A percentile compares a stretch with the other conserved stretches of the same genome.
These are phyloP conservation scores for Chloranthus sessilifolius DNA, from an alignment of 164 flowering plant species.

Conservation along the genomic window DNA sequence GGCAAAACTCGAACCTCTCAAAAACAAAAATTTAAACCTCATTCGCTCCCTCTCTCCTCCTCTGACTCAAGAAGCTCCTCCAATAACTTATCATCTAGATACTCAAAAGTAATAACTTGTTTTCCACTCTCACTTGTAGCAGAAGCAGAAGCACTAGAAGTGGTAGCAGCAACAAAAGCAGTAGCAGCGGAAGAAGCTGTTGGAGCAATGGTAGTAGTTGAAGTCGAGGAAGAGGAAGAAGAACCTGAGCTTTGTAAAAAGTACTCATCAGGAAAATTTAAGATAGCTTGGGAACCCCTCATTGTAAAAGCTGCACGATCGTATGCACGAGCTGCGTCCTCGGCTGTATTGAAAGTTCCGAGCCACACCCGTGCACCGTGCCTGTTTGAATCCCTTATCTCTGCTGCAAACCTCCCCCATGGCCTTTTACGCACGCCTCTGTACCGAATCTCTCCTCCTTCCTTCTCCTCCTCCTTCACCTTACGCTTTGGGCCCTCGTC, in stretches of 20 bases:
- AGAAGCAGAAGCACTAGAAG: no score
- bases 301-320: constrained; percentile 14
- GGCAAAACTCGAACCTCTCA: no score
- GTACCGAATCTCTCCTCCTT: constrained; percentile 6
- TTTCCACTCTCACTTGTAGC: neutral
- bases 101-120: constrained; percentile 16
- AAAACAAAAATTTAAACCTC: neutral
- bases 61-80: constrained; percentile 12
- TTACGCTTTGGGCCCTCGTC: neutral
- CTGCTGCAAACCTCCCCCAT: constrained; percentile 15
- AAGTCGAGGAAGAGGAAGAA: neutral
- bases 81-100: constrained; percentile 12
- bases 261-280: constrained; percentile 9
- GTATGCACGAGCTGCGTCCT: constrained; percentile 20
- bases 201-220: neutral
- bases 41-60: constrained; percentile 5
- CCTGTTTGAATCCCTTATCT: constrained; percentile 15
- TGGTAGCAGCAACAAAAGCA: no score
- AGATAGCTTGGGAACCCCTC: constrained; percentile 12
- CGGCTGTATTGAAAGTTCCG: constrained; percentile 13
- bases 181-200: no score
- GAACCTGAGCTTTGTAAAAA: no score
- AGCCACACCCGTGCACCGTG: constrained; percentile 15
- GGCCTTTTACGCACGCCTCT: constrained; percentile 13
- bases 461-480: constrained; percentile 2